Percentiles rank a stretch among this genome's conserved stretches.
Evolutionary conservation across 2,329 filamentous ascomycete genomes (phyloP).

Genomic region (Ramularia collo-cygni): DNA sequence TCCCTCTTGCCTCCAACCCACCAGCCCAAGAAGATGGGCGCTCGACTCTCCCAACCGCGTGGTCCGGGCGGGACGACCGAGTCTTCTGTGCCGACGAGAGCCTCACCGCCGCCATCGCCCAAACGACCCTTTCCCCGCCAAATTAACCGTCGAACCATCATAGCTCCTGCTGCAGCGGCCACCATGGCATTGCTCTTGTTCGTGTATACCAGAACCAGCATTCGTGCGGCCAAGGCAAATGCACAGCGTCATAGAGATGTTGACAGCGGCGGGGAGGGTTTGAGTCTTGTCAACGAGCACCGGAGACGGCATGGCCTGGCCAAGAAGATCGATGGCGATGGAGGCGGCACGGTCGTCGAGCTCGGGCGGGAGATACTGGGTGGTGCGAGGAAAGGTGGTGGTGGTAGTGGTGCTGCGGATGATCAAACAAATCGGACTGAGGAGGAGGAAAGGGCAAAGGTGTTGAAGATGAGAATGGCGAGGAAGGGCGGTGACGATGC

Average conservation of each 20-base stretch:
- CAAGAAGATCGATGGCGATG: conserved; percentile 38
- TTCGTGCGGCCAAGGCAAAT: conserved; percentile 59
- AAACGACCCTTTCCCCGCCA: conserved; percentile 23
- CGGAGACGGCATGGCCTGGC: conserved; percentile 46
- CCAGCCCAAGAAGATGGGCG: conserved; percentile 38
- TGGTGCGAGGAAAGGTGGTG: conserved; percentile 19
- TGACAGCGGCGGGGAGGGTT: conserved; percentile 47
- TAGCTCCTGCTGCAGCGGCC: conserved; percentile 56
- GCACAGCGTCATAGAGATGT: conserved; percentile 53
- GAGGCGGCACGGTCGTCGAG: conserved; percentile 28
- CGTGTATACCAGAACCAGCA: conserved; percentile 58
- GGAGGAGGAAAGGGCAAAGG: conserved; percentile 2
- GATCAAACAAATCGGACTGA: conserved; percentile 1
- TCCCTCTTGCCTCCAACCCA: no score
- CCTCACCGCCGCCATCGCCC: conserved; percentile 29
- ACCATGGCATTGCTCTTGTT: conserved; percentile 56
- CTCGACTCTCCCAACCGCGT: conserved; percentile 40
- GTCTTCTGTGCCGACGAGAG: conserved; percentile 27
- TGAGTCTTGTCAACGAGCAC: conserved; percentile 47
- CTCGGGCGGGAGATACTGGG: conserved; percentile 26
- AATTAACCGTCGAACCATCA: conserved; percentile 39
- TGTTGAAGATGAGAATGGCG: conserved; percentile 1
- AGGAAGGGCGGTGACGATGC: neutral
- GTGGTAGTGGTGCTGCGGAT: conserved; percentile 6
- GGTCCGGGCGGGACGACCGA: conserved; percentile 39